Base-by-base conservation (phyloP, 306 rosid genomes). In the Vigna reflexopilosa region DNA sequence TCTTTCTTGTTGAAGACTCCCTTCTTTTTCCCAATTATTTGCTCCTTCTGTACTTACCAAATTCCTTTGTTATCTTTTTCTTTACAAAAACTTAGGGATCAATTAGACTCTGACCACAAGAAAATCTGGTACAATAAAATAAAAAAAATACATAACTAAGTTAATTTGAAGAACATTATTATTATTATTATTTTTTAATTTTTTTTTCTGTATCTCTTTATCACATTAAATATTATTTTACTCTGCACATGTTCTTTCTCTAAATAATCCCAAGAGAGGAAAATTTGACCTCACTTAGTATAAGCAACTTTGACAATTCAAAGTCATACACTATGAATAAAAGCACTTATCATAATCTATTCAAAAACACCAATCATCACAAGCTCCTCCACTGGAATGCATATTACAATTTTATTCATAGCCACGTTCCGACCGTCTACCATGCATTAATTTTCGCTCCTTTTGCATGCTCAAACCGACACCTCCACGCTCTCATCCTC, bases 391-490 rank as follows among this genome's bases (percentile, higher is more conserved):
- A 38, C 34, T 72, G 77, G 22, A 34, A 72, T 70, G 15, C 40
- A 11, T 7, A 40, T 74, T 74, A 28, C 5, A 74, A 5, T 28
- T 28, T 75, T 22, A 52, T 42, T 22, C 14, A 52, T 15, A 61
- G 38, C 40, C 81, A 79, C 67, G 74, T 73, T 79, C 75, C 63
- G 26, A 40, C 74, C 75, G 40, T 66, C 40, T 30, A 16, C 10
- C 5, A 20, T 20, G 51, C 77, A 83, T 84, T 84, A 75, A 70
- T 63, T 70, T 3, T 49, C 62, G 70, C 77, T 61, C 26, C 4
- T 76, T 68, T 15, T 20, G 76, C 76, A 77, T 57, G 64, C 76
- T 75, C 68, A 32, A 69, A 67, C 81, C 80, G 77, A 67, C 86
- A 73, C 72, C 64, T 51, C 63, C 77, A 7, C 76, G 50, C 47